Conservation (phyloP, 495 filamentous ascomycete genomes). For the Clohesyomyces aquaticus region DNA sequence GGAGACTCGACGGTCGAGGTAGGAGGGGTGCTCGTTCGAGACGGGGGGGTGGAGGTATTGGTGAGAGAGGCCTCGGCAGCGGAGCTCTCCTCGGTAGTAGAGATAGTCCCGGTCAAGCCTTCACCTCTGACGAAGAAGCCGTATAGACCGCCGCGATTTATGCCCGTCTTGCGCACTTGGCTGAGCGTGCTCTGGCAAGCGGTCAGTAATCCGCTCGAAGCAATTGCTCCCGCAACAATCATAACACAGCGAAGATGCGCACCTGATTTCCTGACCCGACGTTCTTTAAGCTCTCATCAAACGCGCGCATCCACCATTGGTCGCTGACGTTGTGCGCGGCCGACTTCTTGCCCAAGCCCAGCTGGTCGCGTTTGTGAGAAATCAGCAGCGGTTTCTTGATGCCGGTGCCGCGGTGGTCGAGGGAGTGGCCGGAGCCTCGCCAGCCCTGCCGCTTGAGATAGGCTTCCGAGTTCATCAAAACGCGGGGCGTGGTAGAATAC, state of each 20-base stretch:
- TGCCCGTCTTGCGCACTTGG: constrained; percentile 43
- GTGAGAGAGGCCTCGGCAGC: constrained; percentile 11
- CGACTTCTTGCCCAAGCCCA: constrained; percentile 49
- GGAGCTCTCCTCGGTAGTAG: constrained; percentile 24
- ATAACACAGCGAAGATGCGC: not conserved
- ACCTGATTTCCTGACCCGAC: constrained; percentile 47
- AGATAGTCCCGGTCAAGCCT: constrained; percentile 68
- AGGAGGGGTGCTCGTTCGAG: constrained; percentile 27
- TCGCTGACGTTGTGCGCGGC: constrained; percentile 40
- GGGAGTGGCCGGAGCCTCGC: constrained; percentile 49
- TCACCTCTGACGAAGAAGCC: constrained; percentile 79
- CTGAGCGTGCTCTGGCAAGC: constrained; percentile 37
- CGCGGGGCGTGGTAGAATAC: not conserved
- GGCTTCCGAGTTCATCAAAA: constrained; percentile 47
- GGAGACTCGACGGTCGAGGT: constrained; percentile 15
- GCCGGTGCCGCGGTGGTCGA: constrained; percentile 44
- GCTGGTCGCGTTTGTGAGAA: constrained; percentile 46
- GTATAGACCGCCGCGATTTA: constrained; percentile 66
- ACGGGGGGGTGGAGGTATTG: constrained; percentile 12
- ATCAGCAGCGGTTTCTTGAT: constrained; percentile 49
- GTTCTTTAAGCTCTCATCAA: constrained; percentile 47
- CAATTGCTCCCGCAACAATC: not conserved
- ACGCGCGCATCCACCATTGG: constrained; percentile 52
- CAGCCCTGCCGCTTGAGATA: constrained; percentile 48
- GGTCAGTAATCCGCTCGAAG: constrained; percentile 2